Conservation (phyloP, 176 grass and related monocot species). For the Puccinellia tenuiflora region DNA sequence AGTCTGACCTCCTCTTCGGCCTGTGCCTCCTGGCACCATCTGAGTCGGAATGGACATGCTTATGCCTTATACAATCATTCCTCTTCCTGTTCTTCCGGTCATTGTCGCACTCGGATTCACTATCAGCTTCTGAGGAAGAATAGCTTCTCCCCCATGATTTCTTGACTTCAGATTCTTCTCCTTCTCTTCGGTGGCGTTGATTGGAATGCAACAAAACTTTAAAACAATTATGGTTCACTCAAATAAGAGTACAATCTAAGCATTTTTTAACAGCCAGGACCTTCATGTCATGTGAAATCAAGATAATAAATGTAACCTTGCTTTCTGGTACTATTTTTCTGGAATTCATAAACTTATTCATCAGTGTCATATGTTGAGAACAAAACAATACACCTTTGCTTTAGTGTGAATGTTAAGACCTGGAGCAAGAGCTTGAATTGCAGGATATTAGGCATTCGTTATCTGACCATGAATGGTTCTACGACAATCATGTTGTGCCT, state of each 20-base stretch:
- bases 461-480: background rate
- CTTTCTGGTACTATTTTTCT: too few species aligned
- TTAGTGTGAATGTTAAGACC: too few species aligned
- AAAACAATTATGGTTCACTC: too few species aligned
- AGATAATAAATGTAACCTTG: background rate
- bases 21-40: slow-evolving; percentile 37
- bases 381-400: too few species aligned
- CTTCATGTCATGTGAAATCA: too few species aligned
- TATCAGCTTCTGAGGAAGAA: slow-evolving; percentile 45
- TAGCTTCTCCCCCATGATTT: background rate
- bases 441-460: background rate
- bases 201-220: too few species aligned
- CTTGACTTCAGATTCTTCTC: slow-evolving; percentile 53
- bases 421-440: too few species aligned
- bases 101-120: slow-evolving; percentile 39
- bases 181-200: slow-evolving; percentile 58
- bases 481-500: background rate
- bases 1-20: slow-evolving; percentile 42
- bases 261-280: too few species aligned
- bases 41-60: slow-evolving; percentile 51
- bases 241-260: too few species aligned
- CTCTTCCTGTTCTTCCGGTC: slow-evolving; percentile 66
- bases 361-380: too few species aligned
- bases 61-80: slow-evolving; percentile 57
- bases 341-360: too few species aligned